These are phyloP conservation scores for Esteya vermicola DNA, from an alignment of 2,329 filamentous ascomycete species.

Conservation along the genomic window DNA sequence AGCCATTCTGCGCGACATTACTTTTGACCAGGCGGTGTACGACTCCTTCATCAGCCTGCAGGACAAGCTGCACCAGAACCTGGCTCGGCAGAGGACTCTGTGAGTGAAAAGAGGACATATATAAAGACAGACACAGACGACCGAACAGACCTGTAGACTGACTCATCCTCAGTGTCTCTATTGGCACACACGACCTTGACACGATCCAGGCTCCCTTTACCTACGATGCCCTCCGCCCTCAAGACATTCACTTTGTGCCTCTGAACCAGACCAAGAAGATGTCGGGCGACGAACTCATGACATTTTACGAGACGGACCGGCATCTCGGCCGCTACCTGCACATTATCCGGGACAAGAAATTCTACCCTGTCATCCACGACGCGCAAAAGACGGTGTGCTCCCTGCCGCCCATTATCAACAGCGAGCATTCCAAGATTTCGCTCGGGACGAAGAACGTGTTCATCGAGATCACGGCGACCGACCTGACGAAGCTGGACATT, in stretches of 20 bases:
- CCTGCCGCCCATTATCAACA: conserved; percentile 93
- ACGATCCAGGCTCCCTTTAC: conserved; percentile 90
- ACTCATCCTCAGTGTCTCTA: conserved; percentile 53
- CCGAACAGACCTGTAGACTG: too few relatives aligned
- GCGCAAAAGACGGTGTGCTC: conserved; percentile 78
- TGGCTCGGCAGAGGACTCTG: conserved; percentile 81
- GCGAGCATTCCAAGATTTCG: conserved; percentile 91
- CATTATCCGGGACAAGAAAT: conserved; percentile 85
- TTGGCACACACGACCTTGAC: conserved; percentile 93
- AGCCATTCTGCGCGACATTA: conserved; percentile 78
- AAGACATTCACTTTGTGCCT: conserved; percentile 80
- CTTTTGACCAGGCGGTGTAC: conserved; percentile 81
- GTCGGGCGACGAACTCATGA: conserved; percentile 79
- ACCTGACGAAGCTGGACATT: conserved; percentile 91
- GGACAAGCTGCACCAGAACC: conserved; percentile 94
- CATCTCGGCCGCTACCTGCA: conserved; percentile 70
- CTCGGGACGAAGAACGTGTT: conserved; percentile 85
- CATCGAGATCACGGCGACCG: conserved; percentile 88
- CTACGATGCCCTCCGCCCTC: conserved; percentile 84
- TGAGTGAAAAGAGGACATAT: too few relatives aligned
- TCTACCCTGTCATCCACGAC: conserved; percentile 94
- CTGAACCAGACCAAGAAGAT: conserved; percentile 86
- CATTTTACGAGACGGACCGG: conserved; percentile 89
- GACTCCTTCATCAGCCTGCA: conserved; percentile 96
- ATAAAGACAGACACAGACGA: too few relatives aligned